Percentiles rank a stretch among this genome's conserved stretches.
Evolutionary conservation across 1,139 yeast genomes (phyloP).

Genomic region (Candida buenavistaensis): DNA sequence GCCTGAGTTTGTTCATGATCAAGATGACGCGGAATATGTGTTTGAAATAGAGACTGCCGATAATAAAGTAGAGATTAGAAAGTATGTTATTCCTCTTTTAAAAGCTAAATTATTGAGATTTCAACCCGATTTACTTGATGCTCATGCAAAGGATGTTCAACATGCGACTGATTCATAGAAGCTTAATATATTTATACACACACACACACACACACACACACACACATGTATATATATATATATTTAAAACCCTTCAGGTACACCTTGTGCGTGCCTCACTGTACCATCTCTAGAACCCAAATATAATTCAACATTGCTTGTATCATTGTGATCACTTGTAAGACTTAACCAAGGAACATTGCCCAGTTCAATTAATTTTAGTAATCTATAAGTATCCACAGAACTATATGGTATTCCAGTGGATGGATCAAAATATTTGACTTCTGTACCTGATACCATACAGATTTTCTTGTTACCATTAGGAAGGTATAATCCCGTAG

Average conservation of each 20-base stretch:
- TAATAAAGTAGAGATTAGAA: constrained; percentile 37
- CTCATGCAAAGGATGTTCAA: constrained; percentile 63
- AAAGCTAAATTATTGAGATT: constrained; percentile 51
- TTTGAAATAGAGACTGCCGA: constrained; percentile 49
- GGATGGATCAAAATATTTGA: constrained; percentile 83
- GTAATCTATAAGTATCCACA: constrained; percentile 72
- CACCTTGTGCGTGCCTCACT: constrained; percentile 73
- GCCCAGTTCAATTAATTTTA: constrained; percentile 69
- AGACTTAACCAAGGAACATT: constrained; percentile 66
- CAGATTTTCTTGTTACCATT: constrained; percentile 71
- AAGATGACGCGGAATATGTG: constrained; percentile 61
- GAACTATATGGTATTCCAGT: constrained; percentile 84
- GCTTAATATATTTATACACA: not conserved
- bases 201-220: not conserved
- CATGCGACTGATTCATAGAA: constrained; percentile 31
- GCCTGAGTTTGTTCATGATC: constrained; percentile 76
- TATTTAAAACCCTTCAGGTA: constrained; percentile 71
- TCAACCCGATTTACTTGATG: constrained; percentile 59
- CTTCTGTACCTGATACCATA: constrained; percentile 75
- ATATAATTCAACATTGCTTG: constrained; percentile 64
- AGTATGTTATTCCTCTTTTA: constrained; percentile 52
- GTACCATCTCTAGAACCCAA: constrained; percentile 55
- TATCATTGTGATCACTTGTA: constrained; percentile 38
- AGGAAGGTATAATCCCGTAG: constrained; percentile 72
- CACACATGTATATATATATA: constrained; percentile 4